Base-by-base conservation (phyloP, 78 protist species). In the Polysphondylium violaceum region DNA sequence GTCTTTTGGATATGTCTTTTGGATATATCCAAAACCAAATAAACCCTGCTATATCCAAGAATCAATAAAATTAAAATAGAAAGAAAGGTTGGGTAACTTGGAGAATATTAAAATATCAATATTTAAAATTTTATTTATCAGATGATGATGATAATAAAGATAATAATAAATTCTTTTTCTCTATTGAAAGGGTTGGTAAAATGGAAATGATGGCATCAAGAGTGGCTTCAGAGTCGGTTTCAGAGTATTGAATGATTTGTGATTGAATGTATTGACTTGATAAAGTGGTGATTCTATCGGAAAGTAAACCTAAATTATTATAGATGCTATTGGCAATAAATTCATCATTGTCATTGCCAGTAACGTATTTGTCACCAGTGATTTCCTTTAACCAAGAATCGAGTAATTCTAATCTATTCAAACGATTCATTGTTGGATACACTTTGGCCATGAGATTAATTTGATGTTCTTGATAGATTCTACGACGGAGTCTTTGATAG, bases 401-500 rank as follows among this genome's bases (percentile, higher is more conserved):
- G n/a, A 83, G 44, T 23, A 83, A 7, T 29, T 83, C 47, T 44
- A 41, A 53, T 16, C 76, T 33, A 21, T 29, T 5, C 25, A 35
- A 47, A 36, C 91, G 74, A 43, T 41, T 55, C 23, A 83, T 43
- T 17, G 36, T n/a, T 21, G 91, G 91, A 56, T 83, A 44, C 44
- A 50, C 21, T 41, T 74, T 74, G 8, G 33, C 78, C 6, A 83
- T 83, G n/a, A 58, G 68, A 17, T 74, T 74, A 6, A 83, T 7
- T 58, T 83, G 76, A 29, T 69, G 51, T 31, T 63, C 94, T 90
- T 98, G 98, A 0, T 21, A 38, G 16, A 97, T 36, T 35, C 97
- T 79, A 4, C 98, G 72, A 29, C 68, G 44, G 53, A 97, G 9
- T 35, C 97, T 96, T 79, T 83, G 41, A 81, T 89, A 95, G 69